Evolutionary conservation across 108 stramenopile genomes (phyloP), one percentile per base, ranked within the genome.

Genomic region (Fragilaria radians): DNA sequence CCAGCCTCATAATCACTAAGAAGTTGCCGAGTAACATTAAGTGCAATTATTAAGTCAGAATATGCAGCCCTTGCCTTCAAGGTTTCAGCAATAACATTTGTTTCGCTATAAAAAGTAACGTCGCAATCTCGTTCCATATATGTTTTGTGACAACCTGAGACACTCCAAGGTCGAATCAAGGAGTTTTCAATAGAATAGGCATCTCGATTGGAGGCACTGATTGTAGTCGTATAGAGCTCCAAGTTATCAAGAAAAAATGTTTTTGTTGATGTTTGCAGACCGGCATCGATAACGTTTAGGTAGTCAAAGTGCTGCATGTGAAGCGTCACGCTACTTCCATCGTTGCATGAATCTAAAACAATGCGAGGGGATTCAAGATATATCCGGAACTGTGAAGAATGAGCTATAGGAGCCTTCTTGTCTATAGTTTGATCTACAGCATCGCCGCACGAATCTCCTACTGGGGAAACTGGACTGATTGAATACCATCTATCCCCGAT

Each of bases 401-500:
- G 36, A 42, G 11, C 14, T 42, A 42, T 42, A 14, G 36, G 7
- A 42, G 36, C 36, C 7, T 7, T 14, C 36, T 14, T 11, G 11
- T 14, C 36, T 11, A 42, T 14, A 14, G 11, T 14, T 11, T 42
- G 11, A 14, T 42, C 14, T 7, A 7, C 14, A 14, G 36, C 36
- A 11, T 42, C 36, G 36, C 14, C 36, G 14, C 11, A 14, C 14
- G 21, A 42, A 36, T 11, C 48, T 24, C 21, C 42, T 4, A 11
- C 47, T 57, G 28, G 23, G 66, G 24, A 72, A 73, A 27, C 56
- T 56, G 27, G 19, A 57, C 28, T 27, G 47, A 63, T 63, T 1
- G 32, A 31, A 53, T 88, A 88, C 83, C 83, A 88, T n/a, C 86
- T 54, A 69, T 88, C 86, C 11, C 82, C 86, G 25, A 88, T 66